Evolutionary conservation across 2,329 filamentous ascomycete species (phyloP), one percentile per base, ranked within the genome.

Genomic region (Ploettnerulaceae sp.): DNA sequence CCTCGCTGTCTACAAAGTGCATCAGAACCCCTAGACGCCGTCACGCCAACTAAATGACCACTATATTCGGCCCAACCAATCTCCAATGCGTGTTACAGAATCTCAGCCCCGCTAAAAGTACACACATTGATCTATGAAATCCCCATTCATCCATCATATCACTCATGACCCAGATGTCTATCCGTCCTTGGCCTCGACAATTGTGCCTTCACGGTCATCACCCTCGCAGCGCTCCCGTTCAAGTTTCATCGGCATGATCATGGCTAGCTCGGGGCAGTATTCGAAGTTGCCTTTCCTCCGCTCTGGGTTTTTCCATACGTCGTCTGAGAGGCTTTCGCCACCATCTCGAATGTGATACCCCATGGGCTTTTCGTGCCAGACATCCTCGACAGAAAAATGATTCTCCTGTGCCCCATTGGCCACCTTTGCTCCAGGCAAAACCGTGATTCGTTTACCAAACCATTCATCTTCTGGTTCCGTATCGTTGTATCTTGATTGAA

Each of bases 231-330:
- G 63, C 60, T 75, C 69, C 33, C 68, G 60, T 62, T 75, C 71
- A 8, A 76, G 61, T 60, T 76, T 76, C 76, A 79, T 79, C 32
- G 74, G 69, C 67, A 78, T 69, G 48, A 77, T 72, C 58, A 79
- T 66, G 52, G 67, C 70, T 15, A 79, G 59, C 60, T 79, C 76
- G 1, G 76, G 76, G 51, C 76, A 79, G 61, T 79, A 79, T 14
- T 71, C 65, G 52, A 76, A 73, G 18, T 77, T 75, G 43, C 67
- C 61, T 53, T 70, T 67, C 25, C 76, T 66, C 49, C 69, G 65
- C 1, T 54, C 57, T 2, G 61, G 62, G 39, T 72, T 62, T 47
- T 68, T 68, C 75, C 75, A 79, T 12, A 77, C 69, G 2, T 58
- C 63, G 17, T 69, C 67, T 15, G 66, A 57, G 3, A 77, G 61